Evolutionary conservation across 2,329 filamentous ascomycete genomes (phyloP).

Genomic region (Cladorrhinum sp.): DNA sequence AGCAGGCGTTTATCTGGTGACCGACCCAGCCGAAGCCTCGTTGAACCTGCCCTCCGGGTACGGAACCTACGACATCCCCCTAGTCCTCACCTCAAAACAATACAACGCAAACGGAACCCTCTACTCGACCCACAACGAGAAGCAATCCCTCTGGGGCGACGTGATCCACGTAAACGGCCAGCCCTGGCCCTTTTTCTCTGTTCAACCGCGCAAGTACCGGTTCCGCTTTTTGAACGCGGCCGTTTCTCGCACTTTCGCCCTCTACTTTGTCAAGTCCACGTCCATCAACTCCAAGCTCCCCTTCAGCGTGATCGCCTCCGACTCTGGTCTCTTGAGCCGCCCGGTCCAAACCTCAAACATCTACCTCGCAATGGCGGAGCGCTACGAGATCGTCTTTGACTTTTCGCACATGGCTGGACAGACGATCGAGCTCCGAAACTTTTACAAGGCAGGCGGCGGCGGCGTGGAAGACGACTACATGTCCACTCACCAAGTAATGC

Average conservation of each 20-base stretch:
- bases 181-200: conserved; percentile 49
- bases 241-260: conserved; percentile 45
- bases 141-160: conserved; percentile 52
- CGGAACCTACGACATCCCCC: conserved; percentile 52
- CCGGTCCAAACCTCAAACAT: conserved; percentile 39
- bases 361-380: conserved; percentile 50
- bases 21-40: conserved; percentile 46
- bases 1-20: conserved; percentile 54
- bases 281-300: conserved; percentile 34
- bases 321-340: conserved; percentile 48
- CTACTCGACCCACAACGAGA: conserved; percentile 43
- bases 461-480: conserved; percentile 48
- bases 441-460: conserved; percentile 33
- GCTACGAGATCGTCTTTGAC: conserved; percentile 57
- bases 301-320: conserved; percentile 54
- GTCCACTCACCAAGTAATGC: conserved; percentile 51
- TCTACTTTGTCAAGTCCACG: conserved; percentile 43
- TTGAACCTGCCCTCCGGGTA: conserved; percentile 48
- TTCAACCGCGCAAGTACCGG: conserved; percentile 59
- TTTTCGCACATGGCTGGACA: conserved; percentile 48
- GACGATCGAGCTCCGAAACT: conserved; percentile 42
- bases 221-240: conserved; percentile 52
- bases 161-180: conserved; percentile 57
- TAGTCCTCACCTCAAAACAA: conserved; percentile 48
- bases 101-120: conserved; percentile 52